These are phyloP conservation scores for Magnusiomyces ingens DNA, from an alignment of 1,139 yeast genomes.

Conservation along the genomic window DNA sequence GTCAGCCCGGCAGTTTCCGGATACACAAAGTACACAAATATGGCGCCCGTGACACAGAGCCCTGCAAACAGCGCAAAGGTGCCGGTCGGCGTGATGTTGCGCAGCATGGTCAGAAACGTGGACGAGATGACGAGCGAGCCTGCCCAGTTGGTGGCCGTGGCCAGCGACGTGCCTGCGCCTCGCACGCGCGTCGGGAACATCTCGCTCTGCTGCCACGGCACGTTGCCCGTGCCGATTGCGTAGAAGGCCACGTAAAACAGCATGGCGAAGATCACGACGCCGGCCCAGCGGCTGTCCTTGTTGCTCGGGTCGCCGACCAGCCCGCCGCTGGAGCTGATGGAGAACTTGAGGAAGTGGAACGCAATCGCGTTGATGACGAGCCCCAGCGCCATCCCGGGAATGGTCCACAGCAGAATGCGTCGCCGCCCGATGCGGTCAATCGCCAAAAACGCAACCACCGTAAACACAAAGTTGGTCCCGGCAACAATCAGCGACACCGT, in stretches of 20 bases:
- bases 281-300: conserved; percentile 76
- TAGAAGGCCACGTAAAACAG: conserved; percentile 81
- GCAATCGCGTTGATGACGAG: conserved; percentile 26
- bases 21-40: conserved; percentile 72
- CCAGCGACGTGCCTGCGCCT: conserved; percentile 83
- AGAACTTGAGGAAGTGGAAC: conserved; percentile 54
- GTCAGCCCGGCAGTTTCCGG: conserved; percentile 91
- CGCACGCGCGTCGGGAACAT: conserved; percentile 88
- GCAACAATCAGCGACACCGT: conserved; percentile 61
- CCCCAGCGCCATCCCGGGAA: conserved; percentile 40
- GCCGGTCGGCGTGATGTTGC: conserved; percentile 89
- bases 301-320: conserved; percentile 39
- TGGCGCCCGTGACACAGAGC: conserved; percentile 59
- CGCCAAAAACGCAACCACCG: conserved; percentile 51
- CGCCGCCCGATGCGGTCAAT: conserved; percentile 62
- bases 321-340: conserved; percentile 45
- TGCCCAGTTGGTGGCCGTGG: conserved; percentile 95
- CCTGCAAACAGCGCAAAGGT: conserved; percentile 89
- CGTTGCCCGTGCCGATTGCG: conserved; percentile 92
- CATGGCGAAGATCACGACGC: conserved; percentile 77
- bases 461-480: conserved; percentile 59
- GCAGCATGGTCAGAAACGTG: conserved; percentile 88
- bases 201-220: conserved; percentile 98
- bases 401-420: conserved; percentile 47
- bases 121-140: conserved; percentile 89